phyloP scores from a whole-genome alignment of 2,329 filamentous ascomycete genomes.

The Fusarium continuum region DNA sequence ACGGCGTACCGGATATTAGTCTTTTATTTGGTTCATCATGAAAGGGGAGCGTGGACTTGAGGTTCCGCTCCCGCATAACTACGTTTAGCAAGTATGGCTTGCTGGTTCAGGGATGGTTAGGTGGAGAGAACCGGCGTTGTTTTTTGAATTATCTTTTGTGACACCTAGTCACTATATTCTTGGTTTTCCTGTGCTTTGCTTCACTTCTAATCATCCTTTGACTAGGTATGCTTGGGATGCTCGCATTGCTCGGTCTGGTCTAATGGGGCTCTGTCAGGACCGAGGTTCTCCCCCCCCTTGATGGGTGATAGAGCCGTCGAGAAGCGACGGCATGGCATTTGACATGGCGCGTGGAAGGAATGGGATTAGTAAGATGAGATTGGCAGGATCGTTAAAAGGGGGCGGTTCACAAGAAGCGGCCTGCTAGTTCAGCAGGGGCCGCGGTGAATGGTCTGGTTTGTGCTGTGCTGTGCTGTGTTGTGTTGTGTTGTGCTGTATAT shows the following conservation, averaged over 20 bases:
- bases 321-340: slow-evolving; percentile 28
- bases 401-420: neutral
- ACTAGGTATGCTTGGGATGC: neutral
- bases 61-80: slow-evolving; percentile 27
- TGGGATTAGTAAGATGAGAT: slow-evolving; percentile 29
- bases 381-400: slow-evolving; percentile 34
- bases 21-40: slow-evolving; percentile 34
- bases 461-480: slow-evolving; percentile 9
- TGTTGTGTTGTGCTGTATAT: slow-evolving; percentile 32
- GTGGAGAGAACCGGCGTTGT: slow-evolving; percentile 39
- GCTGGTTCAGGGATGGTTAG: slow-evolving; percentile 28
- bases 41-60: slow-evolving; percentile 24
- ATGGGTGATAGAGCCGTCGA: slow-evolving; percentile 37
- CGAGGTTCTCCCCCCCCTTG: slow-evolving; percentile 28
- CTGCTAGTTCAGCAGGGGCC: slow-evolving; percentile 23
- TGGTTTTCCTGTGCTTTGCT: slow-evolving; percentile 20
- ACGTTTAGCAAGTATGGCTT: slow-evolving; percentile 34
- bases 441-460: slow-evolving; percentile 7
- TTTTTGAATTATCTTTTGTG: slow-evolving; percentile 33
- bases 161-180: slow-evolving; percentile 26
- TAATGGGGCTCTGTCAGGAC: slow-evolving; percentile 36
- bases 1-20: slow-evolving; percentile 39
- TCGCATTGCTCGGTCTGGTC: slow-evolving; percentile 27
- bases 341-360: slow-evolving; percentile 2
- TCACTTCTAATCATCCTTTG: neutral